These are phyloP conservation scores for Cyphellophora attinorum DNA, from an alignment of 2,329 filamentous ascomycete genomes.

Conservation along the genomic window DNA sequence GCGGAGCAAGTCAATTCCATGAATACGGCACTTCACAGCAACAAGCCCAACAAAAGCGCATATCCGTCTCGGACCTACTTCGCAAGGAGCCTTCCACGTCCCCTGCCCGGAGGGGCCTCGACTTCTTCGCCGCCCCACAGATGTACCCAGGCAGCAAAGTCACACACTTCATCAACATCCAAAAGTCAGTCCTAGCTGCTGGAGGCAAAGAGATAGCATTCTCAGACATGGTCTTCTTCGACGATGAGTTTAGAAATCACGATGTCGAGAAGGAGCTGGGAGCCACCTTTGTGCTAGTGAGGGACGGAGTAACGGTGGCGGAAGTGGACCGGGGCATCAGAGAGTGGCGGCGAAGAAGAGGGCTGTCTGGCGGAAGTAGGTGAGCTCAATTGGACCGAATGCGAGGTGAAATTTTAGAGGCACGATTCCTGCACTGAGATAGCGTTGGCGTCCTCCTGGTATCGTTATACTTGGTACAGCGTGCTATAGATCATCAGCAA, in stretches of 20 bases:
- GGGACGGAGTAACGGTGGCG: constrained; percentile 64
- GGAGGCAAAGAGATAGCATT: constrained; percentile 48
- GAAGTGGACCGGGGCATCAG: constrained; percentile 72
- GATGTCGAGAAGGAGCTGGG: constrained; percentile 68
- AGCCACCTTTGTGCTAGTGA: constrained; percentile 73
- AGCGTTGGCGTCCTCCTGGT: too few species aligned
- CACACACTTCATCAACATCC: constrained; percentile 69
- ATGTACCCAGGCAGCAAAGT: constrained; percentile 71
- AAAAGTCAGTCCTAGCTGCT: constrained; percentile 35
- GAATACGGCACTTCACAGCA: not conserved
- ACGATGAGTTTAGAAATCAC: constrained; percentile 78
- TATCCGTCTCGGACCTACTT: not conserved
- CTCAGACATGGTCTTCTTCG: constrained; percentile 89
- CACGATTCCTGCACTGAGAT: too few species aligned
- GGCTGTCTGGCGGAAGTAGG: too few species aligned
- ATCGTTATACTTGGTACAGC: too few species aligned
- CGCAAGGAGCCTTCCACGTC: not conserved
- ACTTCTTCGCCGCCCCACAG: constrained; percentile 49
- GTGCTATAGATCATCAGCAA: too few species aligned
- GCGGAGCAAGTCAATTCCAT: not conserved
- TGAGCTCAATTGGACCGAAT: too few species aligned
- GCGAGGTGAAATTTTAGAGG: too few species aligned
- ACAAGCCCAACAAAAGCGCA: too few species aligned
- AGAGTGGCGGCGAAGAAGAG: constrained; percentile 67
- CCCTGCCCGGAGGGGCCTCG: constrained; percentile 29